These are phyloP conservation scores for Phlegmacium glaucopus DNA, from an alignment of 768 basidiomycete species.

Conservation along the genomic window DNA sequence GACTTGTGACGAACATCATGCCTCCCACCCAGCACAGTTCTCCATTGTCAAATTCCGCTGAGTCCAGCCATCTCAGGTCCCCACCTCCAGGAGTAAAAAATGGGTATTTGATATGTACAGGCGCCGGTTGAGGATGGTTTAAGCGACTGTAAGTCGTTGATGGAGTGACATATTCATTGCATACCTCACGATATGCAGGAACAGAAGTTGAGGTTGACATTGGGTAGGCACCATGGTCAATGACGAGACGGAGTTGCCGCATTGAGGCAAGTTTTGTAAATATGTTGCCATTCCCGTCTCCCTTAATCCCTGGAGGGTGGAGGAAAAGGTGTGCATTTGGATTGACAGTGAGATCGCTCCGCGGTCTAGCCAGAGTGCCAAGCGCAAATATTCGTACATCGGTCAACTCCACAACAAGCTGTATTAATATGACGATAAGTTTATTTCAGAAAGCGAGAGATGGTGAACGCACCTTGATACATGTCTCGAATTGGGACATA, in stretches of 20 bases:
- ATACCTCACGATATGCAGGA: constrained; percentile 31
- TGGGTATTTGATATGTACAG: constrained; percentile 61
- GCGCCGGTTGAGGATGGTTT: constrained; percentile 54
- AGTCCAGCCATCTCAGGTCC: constrained; percentile 60
- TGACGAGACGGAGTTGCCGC: constrained; percentile 20
- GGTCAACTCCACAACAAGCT: constrained; percentile 68
- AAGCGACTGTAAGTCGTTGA: constrained; percentile 40
- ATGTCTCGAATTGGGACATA: constrained; percentile 62
- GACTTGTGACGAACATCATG: constrained; percentile 48
- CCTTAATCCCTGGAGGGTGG: constrained; percentile 62
- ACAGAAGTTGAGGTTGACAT: constrained; percentile 22
- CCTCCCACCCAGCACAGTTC: constrained; percentile 73
- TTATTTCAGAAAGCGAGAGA: neutral
- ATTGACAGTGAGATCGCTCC: constrained; percentile 56
- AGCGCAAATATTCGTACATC: constrained; percentile 74
- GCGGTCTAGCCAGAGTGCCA: constrained; percentile 59
- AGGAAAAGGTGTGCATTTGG: constrained; percentile 65
- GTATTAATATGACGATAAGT: neutral
- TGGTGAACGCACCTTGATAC: constrained; percentile 50
- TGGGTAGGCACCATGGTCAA: constrained; percentile 46
- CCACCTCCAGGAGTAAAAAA: constrained; percentile 68
- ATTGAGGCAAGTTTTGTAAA: constrained; percentile 9
- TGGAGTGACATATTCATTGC: constrained; percentile 26
- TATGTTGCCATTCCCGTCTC: constrained; percentile 15
- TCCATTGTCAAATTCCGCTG: constrained; percentile 49